Base-by-base conservation (phyloP, 495 filamentous ascomycete species). In the Podospora appendiculata region DNA sequence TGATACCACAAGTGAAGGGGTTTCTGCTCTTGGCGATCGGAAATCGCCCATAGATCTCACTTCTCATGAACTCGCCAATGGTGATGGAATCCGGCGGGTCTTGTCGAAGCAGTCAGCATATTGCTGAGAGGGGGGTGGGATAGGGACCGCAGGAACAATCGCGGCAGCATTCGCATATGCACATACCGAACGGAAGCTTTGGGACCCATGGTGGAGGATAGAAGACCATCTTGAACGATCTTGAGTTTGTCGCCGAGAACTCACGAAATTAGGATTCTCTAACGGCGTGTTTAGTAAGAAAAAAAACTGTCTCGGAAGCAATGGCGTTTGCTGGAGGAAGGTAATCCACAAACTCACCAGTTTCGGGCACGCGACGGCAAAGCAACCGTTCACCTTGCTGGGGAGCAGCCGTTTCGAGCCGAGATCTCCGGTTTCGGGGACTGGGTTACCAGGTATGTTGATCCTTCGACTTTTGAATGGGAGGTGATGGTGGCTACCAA, bases 1-100 rank as follows among this genome's bases (percentile, higher is more conserved):
- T 82, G 44, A 95, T 47, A 12, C 88, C 90, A 59, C 90, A 94
- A 12, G 88, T 94, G 69, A 85, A 96, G 10, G 88, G 88, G 44
- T 87, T 77, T 47, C 72, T 71, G 7, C 88, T 86, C 57, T 79
- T 72, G 8, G 72, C 73, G 8, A 90, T 68, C 8, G 87, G 75
- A 49, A 72, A 67, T 47, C 89, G 79, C 40, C 88, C 88, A 69
- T 88, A 79, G 51, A 74, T 67, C 55, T 95, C 89, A 54, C 81
- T 79, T 42, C 83, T 77, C 76, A 93, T 87, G 65, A 95, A 95
- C 43, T 94, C 84, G 58, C 78, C 74, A 48, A 96, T 75, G 0
- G 89, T 78, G 55, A 95, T 76, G 32, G 82, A 81, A 60, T 94
- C 89, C 6, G 88, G 88, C 3, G 85, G 76, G 34, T 84, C 79